Evolutionary conservation across 176 grass and related monocot genomes (phyloP).

Genomic region (Triticum aestivum): DNA sequence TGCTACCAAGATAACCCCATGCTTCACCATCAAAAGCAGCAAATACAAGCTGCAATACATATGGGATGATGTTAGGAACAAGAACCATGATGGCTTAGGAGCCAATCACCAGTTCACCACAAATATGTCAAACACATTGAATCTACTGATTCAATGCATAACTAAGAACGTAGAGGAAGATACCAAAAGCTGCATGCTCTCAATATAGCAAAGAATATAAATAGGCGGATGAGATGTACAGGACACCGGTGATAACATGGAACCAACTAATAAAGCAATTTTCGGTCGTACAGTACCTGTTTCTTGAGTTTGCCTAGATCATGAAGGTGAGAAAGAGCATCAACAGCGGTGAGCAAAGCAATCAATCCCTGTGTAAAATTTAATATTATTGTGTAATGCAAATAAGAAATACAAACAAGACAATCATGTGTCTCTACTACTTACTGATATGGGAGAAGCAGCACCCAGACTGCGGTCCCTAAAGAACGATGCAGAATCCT

Average conservation of each 20-base stretch:
- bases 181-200: background rate
- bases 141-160: constrained; percentile 24
- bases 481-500: constrained; percentile 91
- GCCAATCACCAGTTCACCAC: constrained; percentile 4
- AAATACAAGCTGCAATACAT: constrained; percentile 68
- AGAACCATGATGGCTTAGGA: constrained; percentile 20
- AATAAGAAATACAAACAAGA: constrained; percentile 18
- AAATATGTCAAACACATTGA: constrained; percentile 14
- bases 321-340: constrained; percentile 82
- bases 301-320: constrained; percentile 79
- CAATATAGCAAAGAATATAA: constrained; percentile 2
- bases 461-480: constrained; percentile 84
- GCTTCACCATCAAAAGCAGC: constrained; percentile 88
- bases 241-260: constrained; percentile 4
- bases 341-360: constrained; percentile 94
- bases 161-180: background rate
- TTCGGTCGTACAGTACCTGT: constrained; percentile 55
- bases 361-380: constrained; percentile 75
- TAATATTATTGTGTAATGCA: constrained; percentile 19
- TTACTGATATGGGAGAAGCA: constrained; percentile 97
- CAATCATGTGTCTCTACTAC: constrained; percentile 9
- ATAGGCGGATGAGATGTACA: background rate
- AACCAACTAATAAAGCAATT: background rate
- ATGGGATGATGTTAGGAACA: constrained; percentile 24
- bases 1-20: constrained; percentile 98